Evolutionary conservation across 768 basidiomycete genomes (phyloP), one percentile per base, ranked within the genome.

Genomic region (Lentinula edodes): DNA sequence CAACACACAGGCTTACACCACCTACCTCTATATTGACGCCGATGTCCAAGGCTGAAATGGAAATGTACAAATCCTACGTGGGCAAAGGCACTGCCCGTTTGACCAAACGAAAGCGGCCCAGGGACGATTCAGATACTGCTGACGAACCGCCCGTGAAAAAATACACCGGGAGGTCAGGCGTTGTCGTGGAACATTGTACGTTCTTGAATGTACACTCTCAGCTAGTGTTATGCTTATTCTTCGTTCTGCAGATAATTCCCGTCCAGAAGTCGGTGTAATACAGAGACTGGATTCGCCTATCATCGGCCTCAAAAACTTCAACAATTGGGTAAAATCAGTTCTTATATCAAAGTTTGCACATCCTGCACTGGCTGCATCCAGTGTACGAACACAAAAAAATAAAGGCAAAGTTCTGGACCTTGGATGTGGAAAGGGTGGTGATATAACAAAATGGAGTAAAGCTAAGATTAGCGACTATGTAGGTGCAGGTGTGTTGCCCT

Each of bases 291-390:
- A 90, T 16, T 98, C 95, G 6, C 93, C 95, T 46, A 99, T 98
- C 67, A 93, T 97, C 59, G 97, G 97, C 41, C 83, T 99, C 59
- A 98, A 97, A 74, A 90, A 83, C 71, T 99, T 98, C 77, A 99
- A 99, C 77, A 99, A 99, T 77, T 99, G 97, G 97, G 90, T 98
- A 67, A 99, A 99, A 73, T 94, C 93, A 9, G 95, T 98, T 16
- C 81, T 98, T 64, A 97, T 99, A 69, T 88, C 90, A 8, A 90
- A 90, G 57, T 97, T 92, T 68, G 91, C 90, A 0, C 87, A 89
- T 70, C 87, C 89, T 2, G 87, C 78, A 36, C 79, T 93, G 41
- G 73, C 78, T 38, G 61, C 64, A 69, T 10, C 62, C 66, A 58
- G 63, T 63, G 63, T 72, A 66, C 60, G 67, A 71, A 8, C 69